phyloP scores from a whole-genome alignment of 2,329 filamentous ascomycete species.

The Escovopsis sp. region DNA sequence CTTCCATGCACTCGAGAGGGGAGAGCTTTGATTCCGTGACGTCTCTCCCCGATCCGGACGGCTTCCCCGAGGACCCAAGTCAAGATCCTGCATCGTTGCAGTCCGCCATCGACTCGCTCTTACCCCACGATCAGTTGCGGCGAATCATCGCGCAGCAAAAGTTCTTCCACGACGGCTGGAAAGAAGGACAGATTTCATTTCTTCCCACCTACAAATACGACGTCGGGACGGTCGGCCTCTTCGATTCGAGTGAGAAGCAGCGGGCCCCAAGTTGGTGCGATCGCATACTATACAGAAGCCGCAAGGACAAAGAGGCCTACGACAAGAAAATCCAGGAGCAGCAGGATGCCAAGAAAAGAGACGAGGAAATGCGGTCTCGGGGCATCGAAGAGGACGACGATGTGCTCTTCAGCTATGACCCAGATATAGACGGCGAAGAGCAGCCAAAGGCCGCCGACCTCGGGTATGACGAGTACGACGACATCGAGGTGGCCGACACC shows the following conservation, averaged over 20 bases:
- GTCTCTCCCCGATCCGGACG: constrained; percentile 46
- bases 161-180: constrained; percentile 83
- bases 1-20: constrained; percentile 18
- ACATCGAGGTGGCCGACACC: constrained; percentile 28
- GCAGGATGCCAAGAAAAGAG: constrained; percentile 51
- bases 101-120: constrained; percentile 70
- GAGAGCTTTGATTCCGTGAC: constrained; percentile 26
- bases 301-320: constrained; percentile 51
- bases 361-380: constrained; percentile 72
- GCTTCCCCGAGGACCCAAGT: constrained; percentile 51
- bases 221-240: constrained; percentile 77
- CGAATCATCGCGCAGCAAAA: constrained; percentile 61
- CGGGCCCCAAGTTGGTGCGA: constrained; percentile 95
- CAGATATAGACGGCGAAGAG: constrained; percentile 53
- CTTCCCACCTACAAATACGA: constrained; percentile 97
- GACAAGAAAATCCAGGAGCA: constrained; percentile 49
- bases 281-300: constrained; percentile 74
- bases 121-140: constrained; percentile 79
- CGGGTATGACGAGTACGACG: constrained; percentile 46
- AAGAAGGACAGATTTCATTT: constrained; percentile 76
- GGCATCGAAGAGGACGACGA: constrained; percentile 72
- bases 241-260: constrained; percentile 91
- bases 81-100: constrained; percentile 77
- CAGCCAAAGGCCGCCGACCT: constrained; percentile 20
- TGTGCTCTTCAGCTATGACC: constrained; percentile 82